phyloP scores from a whole-genome alignment of 331 rosid genomes.

The Malus hybrid region DNA sequence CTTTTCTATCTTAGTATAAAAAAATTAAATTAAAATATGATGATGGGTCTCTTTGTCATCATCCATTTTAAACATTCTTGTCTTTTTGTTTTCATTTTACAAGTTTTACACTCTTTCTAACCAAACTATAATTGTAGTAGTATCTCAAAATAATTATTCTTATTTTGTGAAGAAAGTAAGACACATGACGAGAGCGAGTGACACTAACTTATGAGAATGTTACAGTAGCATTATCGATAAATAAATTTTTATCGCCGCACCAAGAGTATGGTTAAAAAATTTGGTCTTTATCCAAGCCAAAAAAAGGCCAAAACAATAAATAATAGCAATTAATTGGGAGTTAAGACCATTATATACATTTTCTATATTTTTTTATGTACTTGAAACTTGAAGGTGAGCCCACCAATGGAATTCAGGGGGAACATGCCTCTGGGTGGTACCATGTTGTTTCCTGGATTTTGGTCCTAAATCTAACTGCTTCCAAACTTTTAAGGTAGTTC shows the following conservation, averaged over 20 bases:
- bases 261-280: background rate
- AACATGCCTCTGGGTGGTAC: background rate
- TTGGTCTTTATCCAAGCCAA: background rate
- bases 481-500: background rate
- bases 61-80: background rate
- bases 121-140: too few relatives aligned
- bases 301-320: background rate
- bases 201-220: too few relatives aligned
- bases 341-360: background rate
- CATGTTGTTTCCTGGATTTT: conserved; percentile 1
- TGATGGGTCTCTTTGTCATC: background rate
- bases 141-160: too few relatives aligned
- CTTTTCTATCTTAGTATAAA: background rate
- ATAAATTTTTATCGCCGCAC: too few relatives aligned
- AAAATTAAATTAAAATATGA: background rate
- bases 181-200: too few relatives aligned
- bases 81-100: background rate
- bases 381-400: background rate
- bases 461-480: background rate
- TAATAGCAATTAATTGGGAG: background rate
- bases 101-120: too few relatives aligned
- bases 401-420: background rate
- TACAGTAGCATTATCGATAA: too few relatives aligned
- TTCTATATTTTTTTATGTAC: background rate
- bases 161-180: too few relatives aligned